These are phyloP conservation scores for Hymenotorrendiella dingleyae DNA, from an alignment of 2,329 filamentous ascomycete genomes.

Conservation along the genomic window DNA sequence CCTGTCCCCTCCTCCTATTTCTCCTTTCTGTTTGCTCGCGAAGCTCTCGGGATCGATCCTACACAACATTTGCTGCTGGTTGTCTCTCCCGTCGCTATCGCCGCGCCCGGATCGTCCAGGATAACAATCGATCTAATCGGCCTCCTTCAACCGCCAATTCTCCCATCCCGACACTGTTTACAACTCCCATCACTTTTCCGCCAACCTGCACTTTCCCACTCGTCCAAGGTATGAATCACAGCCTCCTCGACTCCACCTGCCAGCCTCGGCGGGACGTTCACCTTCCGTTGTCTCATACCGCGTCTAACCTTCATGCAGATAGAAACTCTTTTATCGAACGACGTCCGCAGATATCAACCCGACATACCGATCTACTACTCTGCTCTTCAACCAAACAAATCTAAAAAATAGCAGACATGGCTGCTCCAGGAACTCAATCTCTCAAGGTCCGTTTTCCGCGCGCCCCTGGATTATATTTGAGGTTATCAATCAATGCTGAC, in stretches of 20 bases:
- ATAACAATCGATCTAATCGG: not conserved
- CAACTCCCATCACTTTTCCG: not conserved
- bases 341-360: constrained; percentile 15
- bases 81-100: too few relatives aligned
- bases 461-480: constrained; percentile 1
- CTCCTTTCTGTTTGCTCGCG: not conserved
- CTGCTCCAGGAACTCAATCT: constrained; percentile 74
- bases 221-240: too few relatives aligned
- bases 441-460: constrained; percentile 61
- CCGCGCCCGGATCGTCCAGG: too few relatives aligned
- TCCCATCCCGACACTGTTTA: constrained; percentile 3
- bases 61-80: too few relatives aligned
- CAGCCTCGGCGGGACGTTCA: constrained; percentile 16
- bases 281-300: constrained; percentile 25
- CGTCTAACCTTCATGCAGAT: constrained; percentile 25
- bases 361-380: constrained; percentile 1
- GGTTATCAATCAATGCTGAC: constrained; percentile 17
- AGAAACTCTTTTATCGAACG: constrained; percentile 14
- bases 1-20: too few relatives aligned
- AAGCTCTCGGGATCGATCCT: not conserved
- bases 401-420: constrained; percentile 45
- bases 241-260: constrained; percentile 12
- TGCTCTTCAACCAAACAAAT: constrained; percentile 10
- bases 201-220: constrained; percentile 1
- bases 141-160: not conserved